These are phyloP conservation scores for Calocybe cyanea DNA, from an alignment of 768 basidiomycete species.

Conservation along the genomic window DNA sequence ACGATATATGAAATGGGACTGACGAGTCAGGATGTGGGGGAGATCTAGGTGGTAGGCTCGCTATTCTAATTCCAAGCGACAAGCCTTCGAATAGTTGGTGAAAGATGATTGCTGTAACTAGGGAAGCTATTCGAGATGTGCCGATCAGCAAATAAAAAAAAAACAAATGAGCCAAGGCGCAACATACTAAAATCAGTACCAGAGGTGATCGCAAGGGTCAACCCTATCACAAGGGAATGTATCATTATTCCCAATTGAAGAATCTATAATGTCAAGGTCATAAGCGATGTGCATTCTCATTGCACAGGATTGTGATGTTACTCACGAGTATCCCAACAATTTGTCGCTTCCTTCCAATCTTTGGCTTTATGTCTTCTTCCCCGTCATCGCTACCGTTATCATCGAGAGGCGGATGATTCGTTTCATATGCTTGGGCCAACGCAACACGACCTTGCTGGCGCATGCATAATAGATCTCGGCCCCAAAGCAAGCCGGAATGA, in stretches of 20 bases:
- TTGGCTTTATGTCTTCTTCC: slow-evolving; percentile 20
- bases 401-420: slow-evolving; percentile 1
- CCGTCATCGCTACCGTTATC: slow-evolving; percentile 15
- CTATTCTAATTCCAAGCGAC: slow-evolving; percentile 78
- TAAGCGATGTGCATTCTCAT: neutral
- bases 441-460: slow-evolving; percentile 13
- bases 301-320: slow-evolving; percentile 5
- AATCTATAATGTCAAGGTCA: slow-evolving; percentile 45
- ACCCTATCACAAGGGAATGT: slow-evolving; percentile 75
- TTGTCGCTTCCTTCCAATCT: slow-evolving; percentile 55
- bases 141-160: neutral
- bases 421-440: slow-evolving; percentile 6
- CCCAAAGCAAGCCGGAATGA: slow-evolving; percentile 14
- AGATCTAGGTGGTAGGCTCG: slow-evolving; percentile 51
- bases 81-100: slow-evolving; percentile 86
- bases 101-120: slow-evolving; percentile 72
- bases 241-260: slow-evolving; percentile 86
- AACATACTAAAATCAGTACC: slow-evolving; percentile 69
- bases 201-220: slow-evolving; percentile 68
- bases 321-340: slow-evolving; percentile 72
- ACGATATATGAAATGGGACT: slow-evolving; percentile 9
- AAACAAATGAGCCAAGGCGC: neutral
- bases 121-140: slow-evolving; percentile 43
- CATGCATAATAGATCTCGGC: slow-evolving; percentile 14
- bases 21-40: slow-evolving; percentile 1